Evolutionary conservation across 1,284 basidiomycete species (phyloP).

Genomic region (Trichosporon ovoides): DNA sequence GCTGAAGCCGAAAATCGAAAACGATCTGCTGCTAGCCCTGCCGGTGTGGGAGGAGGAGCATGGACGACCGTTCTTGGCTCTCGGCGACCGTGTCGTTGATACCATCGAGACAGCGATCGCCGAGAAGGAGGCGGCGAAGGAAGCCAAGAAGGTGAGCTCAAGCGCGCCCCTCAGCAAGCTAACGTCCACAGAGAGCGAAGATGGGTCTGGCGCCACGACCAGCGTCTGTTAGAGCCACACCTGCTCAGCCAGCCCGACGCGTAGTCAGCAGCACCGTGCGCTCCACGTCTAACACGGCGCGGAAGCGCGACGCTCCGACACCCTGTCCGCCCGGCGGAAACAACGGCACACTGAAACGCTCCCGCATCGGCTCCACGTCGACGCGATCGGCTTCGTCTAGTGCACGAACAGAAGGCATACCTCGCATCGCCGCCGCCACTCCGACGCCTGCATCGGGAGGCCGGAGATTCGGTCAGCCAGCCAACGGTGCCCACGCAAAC

Average conservation of each 20-base stretch:
- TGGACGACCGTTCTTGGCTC: slow-evolving; percentile 72
- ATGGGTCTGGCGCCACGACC: slow-evolving; percentile 19
- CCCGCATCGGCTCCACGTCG: slow-evolving; percentile 6
- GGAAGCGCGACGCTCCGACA: slow-evolving; percentile 41
- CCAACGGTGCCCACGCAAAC: slow-evolving; percentile 10
- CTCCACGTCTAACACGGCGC: neutral
- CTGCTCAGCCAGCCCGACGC: slow-evolving; percentile 8
- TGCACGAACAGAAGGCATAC: slow-evolving; percentile 2
- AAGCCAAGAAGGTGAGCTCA: slow-evolving; percentile 58
- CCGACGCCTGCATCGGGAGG: slow-evolving; percentile 6
- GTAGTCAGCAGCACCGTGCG: neutral
- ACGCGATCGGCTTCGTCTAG: neutral
- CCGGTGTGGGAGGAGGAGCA: slow-evolving; percentile 83
- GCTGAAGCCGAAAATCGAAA: slow-evolving; percentile 91
- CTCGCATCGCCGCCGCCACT: slow-evolving; percentile 4
- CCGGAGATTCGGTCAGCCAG: slow-evolving; percentile 13
- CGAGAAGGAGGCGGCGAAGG: slow-evolving; percentile 62
- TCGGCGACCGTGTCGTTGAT: slow-evolving; percentile 76
- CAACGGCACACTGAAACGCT: slow-evolving; percentile 14
- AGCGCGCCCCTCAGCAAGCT: neutral
- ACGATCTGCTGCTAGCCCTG: slow-evolving; percentile 71
- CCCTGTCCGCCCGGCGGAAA: slow-evolving; percentile 18
- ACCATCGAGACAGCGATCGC: slow-evolving; percentile 65
- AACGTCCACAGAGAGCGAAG: slow-evolving; percentile 27
- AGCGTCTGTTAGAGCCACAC: slow-evolving; percentile 23